Evolutionary conservation across 179 eudicot genomes (phyloP), one percentile per base, ranked within the genome.

Genomic region (Camellia oleifera): DNA sequence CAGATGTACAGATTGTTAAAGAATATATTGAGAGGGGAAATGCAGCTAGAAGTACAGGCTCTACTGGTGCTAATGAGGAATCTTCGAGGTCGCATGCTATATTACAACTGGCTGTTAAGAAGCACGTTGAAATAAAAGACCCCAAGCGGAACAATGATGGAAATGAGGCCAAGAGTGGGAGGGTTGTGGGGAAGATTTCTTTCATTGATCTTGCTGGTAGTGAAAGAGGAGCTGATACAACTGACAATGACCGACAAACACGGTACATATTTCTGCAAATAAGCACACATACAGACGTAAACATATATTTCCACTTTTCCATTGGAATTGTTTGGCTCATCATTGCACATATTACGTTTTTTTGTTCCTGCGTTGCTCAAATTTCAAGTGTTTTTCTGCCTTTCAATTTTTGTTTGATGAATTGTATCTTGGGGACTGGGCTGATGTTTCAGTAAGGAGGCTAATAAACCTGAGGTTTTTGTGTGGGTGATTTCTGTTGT

Each of bases 11-110:
- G 84, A 89, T 96, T 84, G 99, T 96, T 13, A 96, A 91, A 85
- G 99, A 96, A 82, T 96, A 83, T 81, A 96, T 96, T 80, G 99
- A 96, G 88, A 91, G 91, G 86, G 99, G 99, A 69, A 96, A 87
- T 86, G 87, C 93, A 0, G 57, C 96, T 69, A 92, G 99, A 88
- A 96, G 98, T 85, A 96, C 99, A 8, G 98, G 99, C 74, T 86
- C 99, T 72, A 96, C 98, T n/a, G 99, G 99, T 81, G 99, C 99
- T 72, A 95, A 95, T 85, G 99, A 94, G 83, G 99, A 95, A 85
- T 95, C 99, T 81, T 95, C 99, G 50, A 91, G 99, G 85, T 95
- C 99, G 42, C 99, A 96, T 90, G 99, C 99, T 63, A 96, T 96
- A 82, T 89, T 96, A 79, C 99, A 96, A 85, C 92, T 96, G 78